Percentiles rank a stretch among this genome's conserved stretches.
phyloP scores from a whole-genome alignment of 1,284 basidiomycete genomes.

The Austroboletus rostrupii region DNA sequence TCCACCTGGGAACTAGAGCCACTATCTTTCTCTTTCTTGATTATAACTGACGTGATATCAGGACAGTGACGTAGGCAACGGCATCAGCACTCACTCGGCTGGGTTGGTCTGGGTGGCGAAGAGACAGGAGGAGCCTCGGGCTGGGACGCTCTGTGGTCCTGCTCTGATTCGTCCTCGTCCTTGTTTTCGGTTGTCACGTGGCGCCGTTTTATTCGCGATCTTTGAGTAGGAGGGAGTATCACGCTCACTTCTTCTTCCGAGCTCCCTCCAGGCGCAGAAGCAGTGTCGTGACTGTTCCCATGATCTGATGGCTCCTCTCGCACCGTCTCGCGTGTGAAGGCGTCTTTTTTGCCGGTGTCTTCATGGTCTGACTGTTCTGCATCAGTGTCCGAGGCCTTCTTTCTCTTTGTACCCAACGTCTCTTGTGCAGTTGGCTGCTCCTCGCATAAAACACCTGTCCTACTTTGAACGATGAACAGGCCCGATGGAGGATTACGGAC shows the following conservation, averaged over 20 bases:
- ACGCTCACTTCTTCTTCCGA: slow-evolving; percentile 6
- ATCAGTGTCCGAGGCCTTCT: neutral
- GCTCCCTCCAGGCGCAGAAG: neutral
- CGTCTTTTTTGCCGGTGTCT: neutral
- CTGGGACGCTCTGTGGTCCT: slow-evolving; percentile 1
- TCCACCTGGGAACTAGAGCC: neutral
- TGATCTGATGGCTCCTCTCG: slow-evolving; percentile 6
- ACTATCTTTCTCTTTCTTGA: neutral
- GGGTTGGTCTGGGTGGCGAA: slow-evolving; percentile 7
- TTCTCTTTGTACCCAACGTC: neutral
- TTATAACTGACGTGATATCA: neutral
- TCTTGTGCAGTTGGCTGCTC: neutral
- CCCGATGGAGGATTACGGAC: neutral
- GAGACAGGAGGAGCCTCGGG: neutral
- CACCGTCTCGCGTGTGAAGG: neutral
- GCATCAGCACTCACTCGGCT: slow-evolving; percentile 4
- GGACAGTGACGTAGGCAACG: neutral
- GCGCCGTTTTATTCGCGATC: slow-evolving; percentile 6
- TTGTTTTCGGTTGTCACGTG: slow-evolving; percentile 12
- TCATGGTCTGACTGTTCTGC: neutral
- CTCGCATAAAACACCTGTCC: neutral
- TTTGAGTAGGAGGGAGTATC: neutral
- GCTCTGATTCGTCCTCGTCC: slow-evolving; percentile 5
- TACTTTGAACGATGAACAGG: neutral
- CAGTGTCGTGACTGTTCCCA: neutral